Evolutionary conservation across 768 basidiomycete species (phyloP), one percentile per base, ranked within the genome.

Genomic region (Rhizopogon sp.): DNA sequence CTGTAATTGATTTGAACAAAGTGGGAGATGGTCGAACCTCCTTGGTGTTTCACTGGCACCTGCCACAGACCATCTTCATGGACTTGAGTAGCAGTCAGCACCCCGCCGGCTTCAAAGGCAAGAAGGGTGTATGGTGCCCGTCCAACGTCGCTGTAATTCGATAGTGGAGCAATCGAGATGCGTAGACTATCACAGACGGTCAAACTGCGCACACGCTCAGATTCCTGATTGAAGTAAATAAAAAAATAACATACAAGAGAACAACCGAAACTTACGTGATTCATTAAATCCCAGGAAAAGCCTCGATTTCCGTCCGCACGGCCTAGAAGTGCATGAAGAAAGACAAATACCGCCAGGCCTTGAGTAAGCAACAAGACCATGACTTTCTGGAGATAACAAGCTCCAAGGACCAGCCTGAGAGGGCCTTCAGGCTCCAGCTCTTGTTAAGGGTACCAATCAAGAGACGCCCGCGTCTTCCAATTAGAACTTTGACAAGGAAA

Each of bases 111-210:
- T 43, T 74, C 70, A 43, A 75, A 72, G 1, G 76, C 73, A 13
- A 79, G 66, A 66, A 79, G 66, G 56, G 72, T 72, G 55, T 74
- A 80, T 2, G 76, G 76, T 5, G 72, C 69, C 6, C 28, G 47
- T 28, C 66, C 70, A 29, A 62, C 17, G 31, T 31, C 20, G 11
- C 44, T 43, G 11, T 17, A 35, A 9, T 43, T 6, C 42, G 10
- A 44, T 10, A 46, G 25, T 22, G 45, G 17, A 5, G 49, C 20
- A 43, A 63, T 29, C 9, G 52, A 54, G 14, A 63, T 39, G 28
- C 37, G 44, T 42, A 62, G 39, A 1, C 42, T 51, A 43, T 59
- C 56, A 42, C 66, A 66, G n/a, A 60, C 64, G 35, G 43, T 47
- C 14, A 56, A 25, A 29, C 53, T 44, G 41, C 49, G 20, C 13